Conservation (phyloP, 2,329 filamentous ascomycete species). For the Colletotrichum coccodes region DNA sequence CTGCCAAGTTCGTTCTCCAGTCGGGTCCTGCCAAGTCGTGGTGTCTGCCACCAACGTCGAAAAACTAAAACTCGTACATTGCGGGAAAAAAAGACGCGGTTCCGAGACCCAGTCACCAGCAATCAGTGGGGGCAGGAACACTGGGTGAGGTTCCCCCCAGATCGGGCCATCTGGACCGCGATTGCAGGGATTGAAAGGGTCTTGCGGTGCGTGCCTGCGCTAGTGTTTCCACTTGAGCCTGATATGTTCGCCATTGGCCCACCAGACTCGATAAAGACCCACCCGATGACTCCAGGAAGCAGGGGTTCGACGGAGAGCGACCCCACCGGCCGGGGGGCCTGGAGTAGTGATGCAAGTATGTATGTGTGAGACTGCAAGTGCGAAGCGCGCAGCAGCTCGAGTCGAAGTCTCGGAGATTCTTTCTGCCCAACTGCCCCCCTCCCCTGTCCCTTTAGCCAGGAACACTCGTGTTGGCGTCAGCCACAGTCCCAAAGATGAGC, state of each 20-base stretch:
- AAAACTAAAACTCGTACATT: not conserved
- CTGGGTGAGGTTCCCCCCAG: constrained; percentile 8
- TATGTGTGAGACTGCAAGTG: not conserved
- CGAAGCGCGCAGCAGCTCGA: constrained; percentile 4
- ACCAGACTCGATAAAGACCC: not conserved
- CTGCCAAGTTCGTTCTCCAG: no score
- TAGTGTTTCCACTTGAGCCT: constrained; percentile 35
- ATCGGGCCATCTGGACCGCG: constrained; percentile 29
- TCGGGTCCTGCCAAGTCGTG: not conserved
- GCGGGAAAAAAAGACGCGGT: not conserved
- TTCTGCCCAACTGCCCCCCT: not conserved
- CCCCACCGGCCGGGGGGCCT: not conserved
- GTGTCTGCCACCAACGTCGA: not conserved
- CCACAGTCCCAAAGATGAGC: constrained; percentile 6
- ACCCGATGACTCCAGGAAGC: not conserved
- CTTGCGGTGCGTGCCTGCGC: constrained; percentile 30
- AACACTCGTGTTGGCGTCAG: constrained; percentile 12
- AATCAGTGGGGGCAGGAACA: not conserved
- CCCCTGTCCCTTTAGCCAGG: not conserved
- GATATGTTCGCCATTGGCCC: constrained; percentile 5
- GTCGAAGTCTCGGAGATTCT: not conserved
- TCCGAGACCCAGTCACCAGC: not conserved
- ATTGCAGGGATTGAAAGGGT: constrained; percentile 16
- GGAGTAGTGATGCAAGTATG: not conserved
- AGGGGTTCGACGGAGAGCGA: constrained; percentile 10